phyloP scores from a whole-genome alignment of 1,284 basidiomycete species.

The Mycena citricolor region DNA sequence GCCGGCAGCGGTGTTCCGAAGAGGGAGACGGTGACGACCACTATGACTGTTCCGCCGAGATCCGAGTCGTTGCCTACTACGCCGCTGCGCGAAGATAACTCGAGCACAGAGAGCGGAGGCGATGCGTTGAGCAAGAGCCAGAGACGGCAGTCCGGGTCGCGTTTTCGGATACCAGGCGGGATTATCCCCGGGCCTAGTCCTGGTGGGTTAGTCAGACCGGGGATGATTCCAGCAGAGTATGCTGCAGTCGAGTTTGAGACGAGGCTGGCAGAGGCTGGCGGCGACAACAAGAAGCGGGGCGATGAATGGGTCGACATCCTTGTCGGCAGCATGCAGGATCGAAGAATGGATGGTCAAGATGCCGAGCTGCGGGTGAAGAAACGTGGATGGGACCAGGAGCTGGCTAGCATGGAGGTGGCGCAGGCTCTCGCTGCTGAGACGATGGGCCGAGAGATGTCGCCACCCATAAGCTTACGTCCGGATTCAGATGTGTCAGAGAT shows the following conservation, averaged over 20 bases:
- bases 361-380: slow-evolving; percentile 37
- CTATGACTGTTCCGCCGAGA: slow-evolving; percentile 1
- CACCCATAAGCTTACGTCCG: too few species aligned
- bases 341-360: slow-evolving; percentile 64
- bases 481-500: slow-evolving; percentile 44
- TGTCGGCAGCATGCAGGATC: slow-evolving; percentile 57
- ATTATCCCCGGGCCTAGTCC: slow-evolving; percentile 52
- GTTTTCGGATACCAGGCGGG: slow-evolving; percentile 55
- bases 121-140: slow-evolving; percentile 26
- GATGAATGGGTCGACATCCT: slow-evolving; percentile 82
- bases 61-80: slow-evolving; percentile 7
- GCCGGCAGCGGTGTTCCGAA: slow-evolving; percentile 16
- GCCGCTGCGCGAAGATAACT: slow-evolving; percentile 36
- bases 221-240: slow-evolving; percentile 62
- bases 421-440: slow-evolving; percentile 57
- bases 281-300: slow-evolving; percentile 48
- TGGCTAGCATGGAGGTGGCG: slow-evolving; percentile 69
- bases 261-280: slow-evolving; percentile 63
- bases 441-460: slow-evolving; percentile 40
- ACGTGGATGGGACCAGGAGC: slow-evolving; percentile 61
- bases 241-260: slow-evolving; percentile 74
- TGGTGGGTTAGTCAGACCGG: slow-evolving; percentile 41
- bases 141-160: slow-evolving; percentile 38
- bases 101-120: slow-evolving; percentile 25
- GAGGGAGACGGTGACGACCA: slow-evolving; percentile 2